These are phyloP conservation scores for Elsinoe fawcettii DNA, from an alignment of 2,329 filamentous ascomycete genomes.

Conservation along the genomic window DNA sequence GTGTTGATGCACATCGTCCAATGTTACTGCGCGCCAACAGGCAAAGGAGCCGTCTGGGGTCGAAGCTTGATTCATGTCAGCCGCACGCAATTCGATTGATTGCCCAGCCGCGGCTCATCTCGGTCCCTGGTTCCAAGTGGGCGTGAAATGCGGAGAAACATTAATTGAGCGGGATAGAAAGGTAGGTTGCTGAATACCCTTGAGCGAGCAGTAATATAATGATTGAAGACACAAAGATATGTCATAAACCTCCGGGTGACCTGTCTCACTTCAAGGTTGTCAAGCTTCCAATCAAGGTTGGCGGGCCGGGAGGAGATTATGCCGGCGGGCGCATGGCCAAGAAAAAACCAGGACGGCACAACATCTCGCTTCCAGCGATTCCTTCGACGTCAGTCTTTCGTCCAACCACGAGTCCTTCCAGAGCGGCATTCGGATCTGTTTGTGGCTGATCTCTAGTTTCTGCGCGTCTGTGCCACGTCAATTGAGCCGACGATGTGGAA, in stretches of 20 bases:
- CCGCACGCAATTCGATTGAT: neutral
- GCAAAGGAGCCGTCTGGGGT: neutral
- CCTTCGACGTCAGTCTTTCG: slow-evolving; percentile 4
- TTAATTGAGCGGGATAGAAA: neutral
- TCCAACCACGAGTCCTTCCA: slow-evolving; percentile 3
- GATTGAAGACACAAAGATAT: neutral
- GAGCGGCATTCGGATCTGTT: neutral
- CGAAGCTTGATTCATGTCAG: neutral
- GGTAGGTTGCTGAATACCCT: neutral
- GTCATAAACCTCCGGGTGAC: too few relatives aligned
- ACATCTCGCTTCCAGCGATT: neutral
- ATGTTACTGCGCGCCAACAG: neutral
- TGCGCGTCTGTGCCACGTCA: neutral
- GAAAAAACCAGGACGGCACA: neutral
- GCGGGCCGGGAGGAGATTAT: neutral
- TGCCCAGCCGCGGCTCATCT: neutral
- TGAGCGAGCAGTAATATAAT: neutral
- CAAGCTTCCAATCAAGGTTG: neutral
- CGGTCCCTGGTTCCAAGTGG: neutral
- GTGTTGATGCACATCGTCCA: neutral
- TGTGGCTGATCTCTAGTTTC: slow-evolving; percentile 7
- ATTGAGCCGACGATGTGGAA: neutral
- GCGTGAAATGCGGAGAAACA: neutral
- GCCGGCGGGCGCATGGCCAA: neutral
- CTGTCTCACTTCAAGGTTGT: too few relatives aligned